Evolutionary conservation across 345 rosid species (phyloP), one percentile per base, ranked within the genome.

Genomic region (Populus davidiana): DNA sequence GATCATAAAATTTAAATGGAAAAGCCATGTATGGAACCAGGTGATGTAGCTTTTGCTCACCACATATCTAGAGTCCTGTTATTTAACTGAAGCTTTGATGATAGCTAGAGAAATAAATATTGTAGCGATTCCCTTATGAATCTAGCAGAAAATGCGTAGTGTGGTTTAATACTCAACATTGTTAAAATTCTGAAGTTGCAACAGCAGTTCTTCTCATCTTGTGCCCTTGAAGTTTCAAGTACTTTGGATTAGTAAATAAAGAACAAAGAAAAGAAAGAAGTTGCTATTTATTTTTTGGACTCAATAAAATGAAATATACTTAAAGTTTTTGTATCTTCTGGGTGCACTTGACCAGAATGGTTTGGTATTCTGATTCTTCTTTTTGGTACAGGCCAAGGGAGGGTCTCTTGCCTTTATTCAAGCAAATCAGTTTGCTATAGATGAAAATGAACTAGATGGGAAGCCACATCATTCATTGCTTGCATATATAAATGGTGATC

Each of bases 401-500:
- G 97, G 97, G 72, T 83, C 83, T 14, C 89, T 94, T 76, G 85
- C 91, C 29, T 89, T 93, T 81, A 31, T 92, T 74, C 84, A 80
- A 75, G 83, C 56, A 75, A 82, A 80, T 68, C 88, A 77, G 36
- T 82, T 83, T 9, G 79, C 70, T 21, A 1, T 29, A 5, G 84
- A 64, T 71, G 91, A 81, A 75, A 79, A 80, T 70, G 67, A 36
- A 36, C 7, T 67, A 27, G 87, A 87, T 70, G 90, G 83, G 73
- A 85, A 87, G 56, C 82, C 86, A 68, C 81, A 87, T 78, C 66
- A 74, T 69, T 33, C 77, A 50, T 77, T 87, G 79, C 89, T 96
- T 67, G 98, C 88, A 36, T 96, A 85, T 73, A 73, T 96, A 68
- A 91, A 92, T 77, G 87, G 92, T 52, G 86, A 92, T 85, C 98